Evolutionary conservation across 441 rosid genomes (phyloP).

Genomic region (Dalechampia spathulata): DNA sequence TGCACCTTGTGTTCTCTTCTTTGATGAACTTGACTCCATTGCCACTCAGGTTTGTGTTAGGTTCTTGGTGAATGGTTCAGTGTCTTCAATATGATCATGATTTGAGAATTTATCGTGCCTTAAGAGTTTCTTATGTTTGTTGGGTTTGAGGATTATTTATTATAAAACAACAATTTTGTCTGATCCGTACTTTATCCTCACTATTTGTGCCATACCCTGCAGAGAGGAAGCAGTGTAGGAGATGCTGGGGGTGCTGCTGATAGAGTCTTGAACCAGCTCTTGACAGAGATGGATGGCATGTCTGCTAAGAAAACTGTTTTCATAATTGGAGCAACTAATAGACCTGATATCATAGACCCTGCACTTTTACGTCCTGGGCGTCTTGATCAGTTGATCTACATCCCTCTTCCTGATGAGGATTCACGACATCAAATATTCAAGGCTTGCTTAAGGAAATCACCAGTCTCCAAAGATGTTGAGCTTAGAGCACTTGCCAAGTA

Average conservation of each 20-base stretch:
- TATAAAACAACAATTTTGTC: neutral
- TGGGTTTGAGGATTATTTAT: too few relatives aligned
- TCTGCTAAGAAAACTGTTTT: slow-evolving; percentile 67
- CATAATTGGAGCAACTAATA: slow-evolving; percentile 63
- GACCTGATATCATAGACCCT: too few relatives aligned
- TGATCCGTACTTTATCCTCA: slow-evolving; percentile 1
- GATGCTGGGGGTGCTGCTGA: slow-evolving; percentile 82
- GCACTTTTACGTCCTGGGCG: slow-evolving; percentile 66
- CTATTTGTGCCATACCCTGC: slow-evolving; percentile 10
- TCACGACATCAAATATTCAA: slow-evolving; percentile 59
- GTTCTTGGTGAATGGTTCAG: neutral
- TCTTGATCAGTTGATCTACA: slow-evolving; percentile 67
- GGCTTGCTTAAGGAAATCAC: slow-evolving; percentile 64
- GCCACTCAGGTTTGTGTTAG: slow-evolving; percentile 47
- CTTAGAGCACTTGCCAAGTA: slow-evolving; percentile 56
- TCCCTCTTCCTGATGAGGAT: slow-evolving; percentile 73
- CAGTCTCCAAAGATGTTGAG: slow-evolving; percentile 60
- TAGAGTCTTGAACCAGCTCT: slow-evolving; percentile 62
- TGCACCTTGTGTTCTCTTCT: slow-evolving; percentile 72
- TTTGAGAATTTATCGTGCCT: neutral
- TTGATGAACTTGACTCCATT: slow-evolving; percentile 66
- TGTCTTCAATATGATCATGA: neutral
- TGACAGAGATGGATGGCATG: slow-evolving; percentile 86
- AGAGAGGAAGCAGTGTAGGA: slow-evolving; percentile 72
- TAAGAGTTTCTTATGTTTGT: too few relatives aligned